A percentile compares a stretch with the other conserved stretches of the same genome.
Evolutionary conservation across 2,329 filamentous ascomycete species (phyloP).

Genomic region (Paraconiothyrium sp.): DNA sequence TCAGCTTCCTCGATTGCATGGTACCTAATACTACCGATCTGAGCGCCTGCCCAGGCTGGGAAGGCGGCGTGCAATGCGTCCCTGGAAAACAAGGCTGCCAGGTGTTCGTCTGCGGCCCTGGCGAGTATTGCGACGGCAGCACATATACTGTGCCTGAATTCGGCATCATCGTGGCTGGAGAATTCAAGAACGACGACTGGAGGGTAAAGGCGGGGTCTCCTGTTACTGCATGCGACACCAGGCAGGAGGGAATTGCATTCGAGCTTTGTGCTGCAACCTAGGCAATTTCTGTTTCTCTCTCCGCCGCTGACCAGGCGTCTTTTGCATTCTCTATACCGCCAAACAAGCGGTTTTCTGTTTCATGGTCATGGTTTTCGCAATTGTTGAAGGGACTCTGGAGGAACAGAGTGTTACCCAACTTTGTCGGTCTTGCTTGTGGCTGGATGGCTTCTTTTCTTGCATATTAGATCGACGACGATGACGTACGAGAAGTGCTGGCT

Average conservation of each 20-base stretch:
- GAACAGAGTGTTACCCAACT: neutral
- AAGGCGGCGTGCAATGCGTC: slow-evolving; percentile 17
- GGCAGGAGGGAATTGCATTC: slow-evolving; percentile 9
- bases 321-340: too few species aligned
- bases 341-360: neutral
- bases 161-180: slow-evolving; percentile 6
- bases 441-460: neutral
- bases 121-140: slow-evolving; percentile 19
- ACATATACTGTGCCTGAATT: slow-evolving; percentile 19
- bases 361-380: neutral
- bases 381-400: neutral
- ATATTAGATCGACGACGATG: neutral
- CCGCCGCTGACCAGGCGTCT: neutral
- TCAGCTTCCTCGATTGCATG: slow-evolving; percentile 23
- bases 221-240: neutral
- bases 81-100: slow-evolving; percentile 13
- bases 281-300: neutral
- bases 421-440: neutral
- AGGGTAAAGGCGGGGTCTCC: slow-evolving; percentile 7
- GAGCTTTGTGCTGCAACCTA: slow-evolving; percentile 11
- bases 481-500: neutral
- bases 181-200: neutral
- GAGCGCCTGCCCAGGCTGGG: slow-evolving; percentile 17
- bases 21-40: slow-evolving; percentile 9
- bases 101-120: slow-evolving; percentile 17